Conservation (phyloP, 805 yeast genomes). For the Alloascoidea africana region DNA sequence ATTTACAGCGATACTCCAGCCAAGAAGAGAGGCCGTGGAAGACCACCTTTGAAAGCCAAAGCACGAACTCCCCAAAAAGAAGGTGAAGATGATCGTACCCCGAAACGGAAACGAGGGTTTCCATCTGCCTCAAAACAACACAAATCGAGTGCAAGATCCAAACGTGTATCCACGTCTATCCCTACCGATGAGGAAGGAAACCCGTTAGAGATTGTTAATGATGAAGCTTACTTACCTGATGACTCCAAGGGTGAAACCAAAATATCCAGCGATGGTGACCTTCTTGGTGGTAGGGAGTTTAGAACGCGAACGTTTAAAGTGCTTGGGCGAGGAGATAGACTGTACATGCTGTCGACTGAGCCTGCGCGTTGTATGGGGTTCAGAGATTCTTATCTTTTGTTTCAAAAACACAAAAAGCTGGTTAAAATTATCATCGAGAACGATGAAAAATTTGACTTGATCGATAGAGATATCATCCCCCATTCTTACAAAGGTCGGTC, state of each 20-base stretch:
- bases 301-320: conserved; percentile 31
- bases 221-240: conserved; percentile 63
- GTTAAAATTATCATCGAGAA: conserved; percentile 61
- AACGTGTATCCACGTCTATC: neutral
- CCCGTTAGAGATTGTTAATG: conserved; percentile 31
- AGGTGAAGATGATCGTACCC: neutral
- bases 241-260: conserved; percentile 73
- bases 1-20: conserved; percentile 1
- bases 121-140: neutral
- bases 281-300: conserved; percentile 61
- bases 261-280: conserved; percentile 48
- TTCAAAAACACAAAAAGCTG: conserved; percentile 70
- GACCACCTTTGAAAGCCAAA: neutral
- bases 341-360: conserved; percentile 87
- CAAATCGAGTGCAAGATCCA: neutral
- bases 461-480: conserved; percentile 70
- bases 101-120: neutral
- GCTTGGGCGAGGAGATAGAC: conserved; percentile 45
- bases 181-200: neutral
- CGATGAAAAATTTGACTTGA: conserved; percentile 70
- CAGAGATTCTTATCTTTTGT: conserved; percentile 78
- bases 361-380: conserved; percentile 93
- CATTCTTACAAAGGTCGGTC: conserved; percentile 83
- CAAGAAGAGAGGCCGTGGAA: neutral
- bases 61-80: neutral